These are phyloP conservation scores for Hypoxylon lenormandii DNA, from an alignment of 495 filamentous ascomycete genomes.

Conservation along the genomic window DNA sequence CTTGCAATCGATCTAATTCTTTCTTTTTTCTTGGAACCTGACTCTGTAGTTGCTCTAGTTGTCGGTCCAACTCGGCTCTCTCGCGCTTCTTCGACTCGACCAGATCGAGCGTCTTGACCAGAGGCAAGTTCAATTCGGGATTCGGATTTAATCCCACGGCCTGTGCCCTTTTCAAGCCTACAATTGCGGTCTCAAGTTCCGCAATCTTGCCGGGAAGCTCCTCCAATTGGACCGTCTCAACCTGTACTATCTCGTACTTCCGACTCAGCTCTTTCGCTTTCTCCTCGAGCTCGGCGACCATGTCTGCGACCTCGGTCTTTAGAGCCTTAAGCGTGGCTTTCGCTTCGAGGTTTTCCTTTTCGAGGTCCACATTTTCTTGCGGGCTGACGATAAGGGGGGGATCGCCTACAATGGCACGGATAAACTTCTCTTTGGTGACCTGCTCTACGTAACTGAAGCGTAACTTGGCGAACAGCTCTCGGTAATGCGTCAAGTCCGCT, in stretches of 20 bases:
- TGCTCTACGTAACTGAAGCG: constrained; percentile 93
- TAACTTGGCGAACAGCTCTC: constrained; percentile 93
- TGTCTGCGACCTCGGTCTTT: constrained; percentile 80
- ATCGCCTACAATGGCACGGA: constrained; percentile 82
- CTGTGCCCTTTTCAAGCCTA: constrained; percentile 60
- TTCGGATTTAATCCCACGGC: constrained; percentile 49
- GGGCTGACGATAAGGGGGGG: constrained; percentile 84
- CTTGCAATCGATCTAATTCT: constrained; percentile 76
- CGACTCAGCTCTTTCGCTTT: constrained; percentile 70
- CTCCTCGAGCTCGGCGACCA: constrained; percentile 77
- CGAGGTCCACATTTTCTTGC: constrained; percentile 84
- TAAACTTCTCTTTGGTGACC: constrained; percentile 83
- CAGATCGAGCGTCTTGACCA: constrained; percentile 69
- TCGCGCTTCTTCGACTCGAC: constrained; percentile 72
- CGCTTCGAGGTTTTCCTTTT: constrained; percentile 73
- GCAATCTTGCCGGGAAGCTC: constrained; percentile 73
- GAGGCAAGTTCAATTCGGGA: constrained; percentile 64
- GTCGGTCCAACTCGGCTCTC: constrained; percentile 72
- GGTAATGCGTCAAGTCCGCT: constrained; percentile 89
- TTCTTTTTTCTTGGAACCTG: constrained; percentile 76
- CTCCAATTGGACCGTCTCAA: constrained; percentile 69
- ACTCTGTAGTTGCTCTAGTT: constrained; percentile 73
- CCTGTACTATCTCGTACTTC: constrained; percentile 71
- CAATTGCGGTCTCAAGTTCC: constrained; percentile 71
- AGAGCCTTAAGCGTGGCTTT: constrained; percentile 80